These are phyloP conservation scores for Cyanodermella asteris DNA, from an alignment of 2,329 filamentous ascomycete genomes.

Conservation along the genomic window DNA sequence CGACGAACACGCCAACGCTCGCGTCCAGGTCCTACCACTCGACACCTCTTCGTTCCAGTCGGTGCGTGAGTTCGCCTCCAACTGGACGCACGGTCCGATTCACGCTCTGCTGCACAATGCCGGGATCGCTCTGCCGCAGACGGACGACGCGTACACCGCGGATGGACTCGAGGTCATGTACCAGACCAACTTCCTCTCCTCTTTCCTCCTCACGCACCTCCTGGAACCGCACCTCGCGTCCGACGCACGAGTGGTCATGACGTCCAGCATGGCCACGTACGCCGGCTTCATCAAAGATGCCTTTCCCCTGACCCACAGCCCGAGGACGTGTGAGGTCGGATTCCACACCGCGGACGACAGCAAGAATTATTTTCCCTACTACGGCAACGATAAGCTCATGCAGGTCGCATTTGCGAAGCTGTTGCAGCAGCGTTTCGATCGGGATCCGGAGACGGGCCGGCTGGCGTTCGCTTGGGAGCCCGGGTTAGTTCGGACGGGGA, in stretches of 20 bases:
- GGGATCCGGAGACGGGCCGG: too few species aligned
- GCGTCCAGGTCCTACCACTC: not conserved
- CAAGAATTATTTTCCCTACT: too few species aligned
- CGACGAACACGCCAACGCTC: not conserved
- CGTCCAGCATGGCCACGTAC: slow-evolving; percentile 7
- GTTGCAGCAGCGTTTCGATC: slow-evolving; percentile 2
- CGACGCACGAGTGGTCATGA: slow-evolving; percentile 8
- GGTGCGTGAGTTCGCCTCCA: not conserved
- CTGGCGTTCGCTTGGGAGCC: too few species aligned
- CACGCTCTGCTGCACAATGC: slow-evolving; percentile 4
- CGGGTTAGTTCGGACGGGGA: too few species aligned
- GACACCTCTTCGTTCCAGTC: slow-evolving; percentile 2
- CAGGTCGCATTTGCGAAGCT: slow-evolving; percentile 3
- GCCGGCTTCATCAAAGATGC: slow-evolving; percentile 3
- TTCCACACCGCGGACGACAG: not conserved
- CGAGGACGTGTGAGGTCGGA: not conserved
- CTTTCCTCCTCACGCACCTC: slow-evolving; percentile 9
- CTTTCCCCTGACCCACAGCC: slow-evolving; percentile 3
- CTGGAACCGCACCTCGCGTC: slow-evolving; percentile 7
- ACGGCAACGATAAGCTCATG: slow-evolving; percentile 2
- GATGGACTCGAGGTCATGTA: slow-evolving; percentile 9
- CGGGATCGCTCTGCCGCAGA: not conserved
- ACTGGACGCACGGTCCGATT: not conserved
- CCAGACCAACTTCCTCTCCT: slow-evolving; percentile 9
- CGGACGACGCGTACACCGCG: slow-evolving; percentile 4